These are phyloP conservation scores for Prunus kanzakura DNA, from an alignment of 306 rosid genomes.

Conservation along the genomic window DNA sequence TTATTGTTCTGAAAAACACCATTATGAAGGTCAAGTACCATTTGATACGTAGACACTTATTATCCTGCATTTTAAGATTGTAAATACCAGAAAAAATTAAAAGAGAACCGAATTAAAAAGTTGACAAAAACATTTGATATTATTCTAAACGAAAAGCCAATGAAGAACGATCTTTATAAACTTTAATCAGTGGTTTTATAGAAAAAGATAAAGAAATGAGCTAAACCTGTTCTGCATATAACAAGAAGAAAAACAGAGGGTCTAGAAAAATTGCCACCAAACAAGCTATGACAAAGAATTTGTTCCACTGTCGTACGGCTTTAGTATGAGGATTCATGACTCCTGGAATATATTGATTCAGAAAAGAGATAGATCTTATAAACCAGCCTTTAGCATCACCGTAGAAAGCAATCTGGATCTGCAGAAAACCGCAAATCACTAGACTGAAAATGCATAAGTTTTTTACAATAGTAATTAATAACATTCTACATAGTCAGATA, in stretches of 20 bases:
- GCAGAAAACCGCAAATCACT: constrained; percentile 18
- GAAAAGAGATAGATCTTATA: constrained; percentile 28
- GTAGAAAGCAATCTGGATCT: constrained; percentile 47
- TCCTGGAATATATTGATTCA: constrained; percentile 40
- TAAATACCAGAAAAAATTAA: background rate
- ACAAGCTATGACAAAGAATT: constrained; percentile 46
- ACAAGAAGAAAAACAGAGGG: constrained; percentile 56
- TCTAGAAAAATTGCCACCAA: constrained; percentile 49
- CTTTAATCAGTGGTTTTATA: background rate
- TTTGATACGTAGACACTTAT: constrained; percentile 47
- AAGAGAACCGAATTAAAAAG: background rate
- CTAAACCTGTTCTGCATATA: constrained; percentile 32
- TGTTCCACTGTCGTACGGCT: constrained; percentile 49
- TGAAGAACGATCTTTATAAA: background rate
- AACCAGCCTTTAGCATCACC: constrained; percentile 53
- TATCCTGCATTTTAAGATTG: constrained; percentile 29
- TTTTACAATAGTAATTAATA: background rate
- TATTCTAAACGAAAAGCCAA: background rate
- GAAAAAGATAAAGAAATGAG: constrained; percentile 8
- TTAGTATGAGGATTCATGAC: constrained; percentile 57
- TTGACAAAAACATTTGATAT: background rate
- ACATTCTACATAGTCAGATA: background rate
- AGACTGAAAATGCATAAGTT: constrained; percentile 1
- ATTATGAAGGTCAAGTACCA: constrained; percentile 36
- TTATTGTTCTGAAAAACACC: constrained; percentile 58